Evolutionary conservation across 257 asterid genomes (phyloP), one percentile per base, ranked within the genome.

Genomic region (Gentiana macrophylla): DNA sequence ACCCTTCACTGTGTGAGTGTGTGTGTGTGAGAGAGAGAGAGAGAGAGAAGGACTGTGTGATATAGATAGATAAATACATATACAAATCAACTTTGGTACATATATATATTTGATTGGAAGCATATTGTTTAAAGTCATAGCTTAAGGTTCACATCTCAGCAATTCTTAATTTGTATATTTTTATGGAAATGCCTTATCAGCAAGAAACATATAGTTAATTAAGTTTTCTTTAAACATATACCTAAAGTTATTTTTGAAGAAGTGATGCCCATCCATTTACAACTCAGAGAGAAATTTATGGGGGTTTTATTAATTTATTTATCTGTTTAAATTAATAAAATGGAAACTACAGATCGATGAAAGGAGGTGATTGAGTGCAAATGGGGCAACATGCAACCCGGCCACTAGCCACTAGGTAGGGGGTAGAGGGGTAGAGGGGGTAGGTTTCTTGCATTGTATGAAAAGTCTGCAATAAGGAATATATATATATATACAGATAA

Each of bases 91-190:
- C 36, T 55, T 59, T 65, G 46, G 24, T 46, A 41, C 37, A 66
- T 35, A 43, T 48, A 13, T 48, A 43, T 48, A 13, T 48, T 34
- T 67, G 51, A 54, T 60, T 60, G 61, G 64, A 45, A 63, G 55
- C 60, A 62, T 58, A 55, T 57, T 60, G 58, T 24, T 24, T 41
- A 52, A 72, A 64, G 62, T 41, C 67, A n/a, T 74, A 46, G 66
- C 80, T 74, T 70, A 71, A 66, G 59, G 12, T 37, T 70, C 74
- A 74, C 77, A 67, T 67, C 62, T 60, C n/a, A 44, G 50, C 52
- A 47, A 41, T 7, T 24, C 24, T 41, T 41, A 41, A 41, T 41
- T 41, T 49, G 11, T 36, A 41, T 35, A 61, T 60, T 50, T 51
- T 58, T 51, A 48, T 59, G 49, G 64, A 60, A 52, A 66, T 63